Conservation (phyloP, 208 protist genomes). For the Phytomonas francai region DNA sequence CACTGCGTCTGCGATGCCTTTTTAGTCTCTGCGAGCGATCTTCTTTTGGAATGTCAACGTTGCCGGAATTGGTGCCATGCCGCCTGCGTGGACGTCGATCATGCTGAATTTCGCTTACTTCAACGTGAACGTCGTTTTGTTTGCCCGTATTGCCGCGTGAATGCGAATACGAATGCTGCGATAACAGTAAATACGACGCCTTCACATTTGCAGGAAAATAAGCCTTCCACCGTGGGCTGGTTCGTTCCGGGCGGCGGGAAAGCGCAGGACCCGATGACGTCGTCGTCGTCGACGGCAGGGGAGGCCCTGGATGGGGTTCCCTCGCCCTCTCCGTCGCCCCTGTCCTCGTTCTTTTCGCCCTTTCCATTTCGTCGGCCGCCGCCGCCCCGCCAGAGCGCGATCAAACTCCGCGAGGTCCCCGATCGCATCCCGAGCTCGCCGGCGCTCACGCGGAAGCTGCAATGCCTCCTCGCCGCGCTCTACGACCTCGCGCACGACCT, state of each 20-base stretch:
- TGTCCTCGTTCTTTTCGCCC: conserved; percentile 4
- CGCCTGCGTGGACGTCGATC: conserved; percentile 67
- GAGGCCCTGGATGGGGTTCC: neutral
- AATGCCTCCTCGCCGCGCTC: conserved; percentile 15
- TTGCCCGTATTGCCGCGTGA: conserved; percentile 45
- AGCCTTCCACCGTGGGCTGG: neutral
- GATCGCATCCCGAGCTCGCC: conserved; percentile 27
- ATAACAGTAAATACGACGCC: conserved; percentile 1
- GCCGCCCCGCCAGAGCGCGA: conserved; percentile 32
- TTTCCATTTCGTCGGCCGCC: conserved; percentile 23
- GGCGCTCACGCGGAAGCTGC: conserved; percentile 17
- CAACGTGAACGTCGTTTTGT: conserved; percentile 30
- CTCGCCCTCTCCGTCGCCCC: conserved; percentile 6
- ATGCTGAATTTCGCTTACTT: conserved; percentile 28
- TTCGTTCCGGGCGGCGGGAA: neutral
- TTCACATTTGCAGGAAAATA: too few species aligned
- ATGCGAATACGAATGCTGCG: neutral
- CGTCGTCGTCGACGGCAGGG: neutral
- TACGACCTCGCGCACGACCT: conserved; percentile 19
- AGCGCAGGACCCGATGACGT: neutral
- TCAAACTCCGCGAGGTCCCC: conserved; percentile 61
- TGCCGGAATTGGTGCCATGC: conserved; percentile 74
- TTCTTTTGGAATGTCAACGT: conserved; percentile 52
- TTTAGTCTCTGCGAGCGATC: conserved; percentile 40
- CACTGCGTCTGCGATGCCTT: conserved; percentile 72